Percentiles rank a stretch among this genome's conserved stretches.
Conservation (phyloP, 805 yeast species). For the Sugiyamaella qingdaonensis region DNA sequence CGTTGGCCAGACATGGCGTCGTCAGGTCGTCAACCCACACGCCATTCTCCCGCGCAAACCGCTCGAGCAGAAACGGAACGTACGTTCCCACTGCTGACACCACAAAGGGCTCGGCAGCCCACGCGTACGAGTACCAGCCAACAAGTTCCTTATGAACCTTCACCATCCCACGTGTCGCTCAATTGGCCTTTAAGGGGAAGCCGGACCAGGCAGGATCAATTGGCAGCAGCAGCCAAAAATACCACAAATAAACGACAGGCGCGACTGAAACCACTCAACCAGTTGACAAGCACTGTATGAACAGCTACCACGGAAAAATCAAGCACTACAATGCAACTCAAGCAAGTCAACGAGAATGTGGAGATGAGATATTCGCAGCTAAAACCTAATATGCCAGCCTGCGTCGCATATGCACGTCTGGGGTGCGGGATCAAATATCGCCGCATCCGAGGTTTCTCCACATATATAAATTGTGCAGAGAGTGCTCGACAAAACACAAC, state of each 20-base stretch:
- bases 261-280: too few species aligned
- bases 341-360: background rate
- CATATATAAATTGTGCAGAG: background rate
- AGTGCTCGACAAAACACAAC: too few species aligned
- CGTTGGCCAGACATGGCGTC: slow-evolving; percentile 46
- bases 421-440: background rate
- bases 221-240: background rate
- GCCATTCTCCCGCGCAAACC: slow-evolving; percentile 68
- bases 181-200: too few species aligned
- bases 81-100: slow-evolving; percentile 78
- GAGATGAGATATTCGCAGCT: background rate
- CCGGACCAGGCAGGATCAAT: too few species aligned
- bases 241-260: background rate
- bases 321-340: too few species aligned
- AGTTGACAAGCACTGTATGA: too few species aligned
- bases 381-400: background rate
- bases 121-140: slow-evolving; percentile 67
- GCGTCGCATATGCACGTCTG: background rate
- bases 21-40: slow-evolving; percentile 56
- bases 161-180: background rate
- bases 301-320: too few species aligned
- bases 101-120: slow-evolving; percentile 78
- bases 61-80: slow-evolving; percentile 67
- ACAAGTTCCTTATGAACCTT: slow-evolving; percentile 36
- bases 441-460: slow-evolving; percentile 6